Evolutionary conservation across 176 grass and related monocot species (phyloP), one percentile per base, ranked within the genome.

Genomic region (Rhynchospora tenuis): DNA sequence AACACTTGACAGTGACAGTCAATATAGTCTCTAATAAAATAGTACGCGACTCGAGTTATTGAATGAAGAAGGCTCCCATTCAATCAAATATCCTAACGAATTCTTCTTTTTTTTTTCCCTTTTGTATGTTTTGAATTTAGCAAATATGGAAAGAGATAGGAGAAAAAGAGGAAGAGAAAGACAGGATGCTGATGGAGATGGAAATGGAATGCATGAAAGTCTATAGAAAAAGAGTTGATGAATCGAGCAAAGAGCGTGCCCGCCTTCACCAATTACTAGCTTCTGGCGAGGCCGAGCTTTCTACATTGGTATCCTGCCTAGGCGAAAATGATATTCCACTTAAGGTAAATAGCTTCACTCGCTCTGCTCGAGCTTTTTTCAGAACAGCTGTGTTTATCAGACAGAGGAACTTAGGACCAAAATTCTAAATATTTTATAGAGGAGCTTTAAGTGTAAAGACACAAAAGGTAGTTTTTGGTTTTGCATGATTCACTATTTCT

Each of bases 61-160:
- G 19, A 62, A 23, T 9, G 19, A 26, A 62, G 19, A 62, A 23
- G 59, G n/a, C 22, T 62, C 59, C 9, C 12, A 14, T 16, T 8
- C 5, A 43, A 3, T 68, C 27, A 17, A 68, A 68, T 23, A 22
- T 60, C 29, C 31, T 5, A 42, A 54, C 14, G 2, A 38, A 38
- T 44, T 54, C 72, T 52, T 1, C 2, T 50, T 76, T 26, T 78
- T 29, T 54, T 62, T 5, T 20, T 20, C n/a, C n/a, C n/a, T 42
- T 62, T 58, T 56, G 56, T 42, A 38, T 80, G 54, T 60, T 86
- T 58, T 62, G 38, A 31, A 77, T 79, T 65, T 70, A 98, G 95
- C 84, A 87, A 87, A 92, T 95, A 88, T 99, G 93, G 96, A 90
- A 82, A 81, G 96, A 99, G 76, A 95, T 99, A 23, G 96, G 96